Evolutionary conservation across 2,329 filamentous ascomycete species (phyloP), one percentile per base, ranked within the genome.

Genomic region (Cordyceps javanica): DNA sequence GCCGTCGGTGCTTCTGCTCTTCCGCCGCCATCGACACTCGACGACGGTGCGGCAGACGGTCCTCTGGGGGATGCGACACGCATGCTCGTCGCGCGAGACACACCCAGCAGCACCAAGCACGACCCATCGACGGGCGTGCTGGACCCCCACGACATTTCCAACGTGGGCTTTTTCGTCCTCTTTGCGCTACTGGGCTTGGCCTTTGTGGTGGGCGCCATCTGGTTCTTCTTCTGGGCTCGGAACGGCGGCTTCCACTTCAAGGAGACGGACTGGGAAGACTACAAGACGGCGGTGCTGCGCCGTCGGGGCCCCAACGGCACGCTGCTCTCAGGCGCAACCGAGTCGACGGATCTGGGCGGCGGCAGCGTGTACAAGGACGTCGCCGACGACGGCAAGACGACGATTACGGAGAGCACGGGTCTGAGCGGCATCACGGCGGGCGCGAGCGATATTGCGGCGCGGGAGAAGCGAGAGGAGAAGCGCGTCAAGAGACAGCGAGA

Each of bases 151-250:
- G 65, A 80, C 58, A 83, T 86, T 72, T 84, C 81, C 73, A 87
- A 87, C 67, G 82, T 79, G 21, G 89, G 85, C 59, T 85, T 96
- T 65, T 89, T 97, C 68, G 87, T 88, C 0, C 77, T 97, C 1
- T 96, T 97, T 69, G 93, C 89, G 11, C 71, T 97, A 19, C 84
- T 97, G 54, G 91, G 90, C 34, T 85, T 86, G 0, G 83, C 76
- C 32, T 88, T 97, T 68, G 88, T 94, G 25, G 59, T 89, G 3
- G 82, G 79, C 0, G 83, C 81, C 25, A 91, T 97, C 68, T 99
- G 94, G 92, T 97, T 99, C 81, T 97, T 99, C 82, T 96, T 96
- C 81, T 95, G 90, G 89, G 93, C 93, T 58, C 93, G 89, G 75
- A 96, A 97, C 66, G 94, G 94, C 61, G 94, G 94, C 14, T 97